Base-by-base conservation (phyloP, 2,329 filamentous ascomycete genomes). In the Pezicula rhizophila region DNA sequence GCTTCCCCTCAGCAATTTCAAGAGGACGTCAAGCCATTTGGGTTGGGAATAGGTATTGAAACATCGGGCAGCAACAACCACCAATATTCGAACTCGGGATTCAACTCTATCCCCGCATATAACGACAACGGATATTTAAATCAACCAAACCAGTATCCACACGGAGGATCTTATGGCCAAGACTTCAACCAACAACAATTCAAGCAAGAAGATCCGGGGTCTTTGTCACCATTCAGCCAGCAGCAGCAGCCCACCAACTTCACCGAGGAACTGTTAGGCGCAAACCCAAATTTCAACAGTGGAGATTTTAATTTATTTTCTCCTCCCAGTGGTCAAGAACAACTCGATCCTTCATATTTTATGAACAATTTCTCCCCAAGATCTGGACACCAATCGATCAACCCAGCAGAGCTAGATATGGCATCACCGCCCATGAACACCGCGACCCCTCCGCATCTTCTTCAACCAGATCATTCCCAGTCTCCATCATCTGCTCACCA, bases 261-360 rank as follows among this genome's bases (percentile, higher is more conserved):
- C 51, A 63, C 68, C 8, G 70, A 74, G 55, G 65, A 66, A 49
- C 67, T 74, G 50, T 62, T 83, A 38, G 69, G 73, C 38, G 64
- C 75, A 15, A 77, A 74, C 55, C 59, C 74, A 15, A 76, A 73
- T 54, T 77, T 80, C 53, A 69, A 69, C 62, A 69, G 72, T 60
- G 69, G 69, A 52, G 81, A 87, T 67, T 85, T 84, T 64, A 78
- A 80, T 44, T 73, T 87, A 58, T 89, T 86, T 60, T 77, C 82
- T 4, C 64, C 74, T 8, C 68, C 74, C 44, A 71, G 74, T 57
- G 70, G 73, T 49, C 70, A 68, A 44, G 70, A 81, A 53, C 78
- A 80, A 60, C 80, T 83, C 60, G 79, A 79, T 59, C 68, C 79
- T 11, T 77, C 83, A 18, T 72, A 84, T 52, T 85, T 87, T 53